These are phyloP conservation scores for Cornus suecica DNA, from an alignment of 148 eudicot genomes.

Conservation along the genomic window DNA sequence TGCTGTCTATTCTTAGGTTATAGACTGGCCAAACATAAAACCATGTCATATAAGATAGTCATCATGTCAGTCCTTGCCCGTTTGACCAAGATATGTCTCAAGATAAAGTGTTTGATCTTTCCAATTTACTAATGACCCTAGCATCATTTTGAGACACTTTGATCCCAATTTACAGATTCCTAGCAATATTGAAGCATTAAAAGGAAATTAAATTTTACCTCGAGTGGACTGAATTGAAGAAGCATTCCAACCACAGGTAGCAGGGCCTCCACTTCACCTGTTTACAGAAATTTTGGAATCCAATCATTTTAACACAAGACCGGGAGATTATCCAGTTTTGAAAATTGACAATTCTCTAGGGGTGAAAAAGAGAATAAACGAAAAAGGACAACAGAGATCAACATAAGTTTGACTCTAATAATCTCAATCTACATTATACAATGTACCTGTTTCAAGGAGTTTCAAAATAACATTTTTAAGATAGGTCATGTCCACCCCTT, in stretches of 20 bases:
- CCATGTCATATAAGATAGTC: background rate
- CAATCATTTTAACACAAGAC: background rate
- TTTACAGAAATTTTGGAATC: constrained; percentile 9
- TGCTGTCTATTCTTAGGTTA: background rate
- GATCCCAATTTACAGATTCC: background rate
- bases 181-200: background rate
- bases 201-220: constrained; percentile 46
- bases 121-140: background rate
- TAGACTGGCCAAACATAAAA: no score
- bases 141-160: background rate
- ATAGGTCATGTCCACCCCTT: constrained; percentile 98
- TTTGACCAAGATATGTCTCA: background rate
- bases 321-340: background rate
- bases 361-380: no score
- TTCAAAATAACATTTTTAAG: constrained; percentile 91
- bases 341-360: constrained; percentile 4
- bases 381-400: background rate
- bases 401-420: background rate
- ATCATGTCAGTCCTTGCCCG: background rate
- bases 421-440: background rate
- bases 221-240: constrained; percentile 98
- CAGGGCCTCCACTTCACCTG: constrained; percentile 96
- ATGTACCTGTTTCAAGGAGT: constrained; percentile 93
- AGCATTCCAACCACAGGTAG: constrained; percentile 96
- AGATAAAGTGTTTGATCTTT: background rate